Percentiles rank a stretch among this genome's conserved stretches.
These are phyloP conservation scores for Elaphomyces granulatus DNA, from an alignment of 495 filamentous ascomycete species.

Conservation along the genomic window DNA sequence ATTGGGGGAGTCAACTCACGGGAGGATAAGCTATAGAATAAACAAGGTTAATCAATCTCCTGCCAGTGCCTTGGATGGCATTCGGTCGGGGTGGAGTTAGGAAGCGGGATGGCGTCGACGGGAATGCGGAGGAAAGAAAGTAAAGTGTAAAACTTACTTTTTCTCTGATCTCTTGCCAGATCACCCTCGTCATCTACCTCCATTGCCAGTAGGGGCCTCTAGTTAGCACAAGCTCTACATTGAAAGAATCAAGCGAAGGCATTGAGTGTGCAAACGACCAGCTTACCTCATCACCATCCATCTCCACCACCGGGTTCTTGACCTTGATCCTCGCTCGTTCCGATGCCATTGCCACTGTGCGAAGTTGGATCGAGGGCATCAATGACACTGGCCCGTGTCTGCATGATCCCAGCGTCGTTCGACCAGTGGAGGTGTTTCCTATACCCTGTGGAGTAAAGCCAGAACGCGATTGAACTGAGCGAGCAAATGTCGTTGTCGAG, in stretches of 20 bases:
- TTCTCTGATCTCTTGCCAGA: conserved; percentile 97
- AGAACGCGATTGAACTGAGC: neutral
- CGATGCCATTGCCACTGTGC: conserved; percentile 37
- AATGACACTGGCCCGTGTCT: neutral
- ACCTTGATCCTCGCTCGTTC: conserved; percentile 75
- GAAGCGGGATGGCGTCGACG: no score
- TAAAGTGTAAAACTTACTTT: conserved; percentile 40
- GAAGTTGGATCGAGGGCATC: conserved; percentile 17
- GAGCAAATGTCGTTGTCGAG: conserved; percentile 11
- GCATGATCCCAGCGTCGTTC: neutral
- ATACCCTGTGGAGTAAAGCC: neutral
- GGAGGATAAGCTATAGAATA: conserved; percentile 58
- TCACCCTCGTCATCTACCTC: conserved; percentile 85
- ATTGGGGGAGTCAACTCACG: no score
- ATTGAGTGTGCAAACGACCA: no score
- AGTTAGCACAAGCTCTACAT: conserved; percentile 21
- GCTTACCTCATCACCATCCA: conserved; percentile 93
- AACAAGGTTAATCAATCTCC: no score
- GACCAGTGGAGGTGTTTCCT: no score
- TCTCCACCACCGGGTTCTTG: conserved; percentile 90
- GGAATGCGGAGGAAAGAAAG: conserved; percentile 6
- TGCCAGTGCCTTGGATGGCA: no score
- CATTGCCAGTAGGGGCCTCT: neutral
- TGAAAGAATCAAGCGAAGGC: no score
- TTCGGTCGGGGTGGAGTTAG: no score